Conservation (phyloP, 257 asterid species). For the Primulina tabacum region DNA sequence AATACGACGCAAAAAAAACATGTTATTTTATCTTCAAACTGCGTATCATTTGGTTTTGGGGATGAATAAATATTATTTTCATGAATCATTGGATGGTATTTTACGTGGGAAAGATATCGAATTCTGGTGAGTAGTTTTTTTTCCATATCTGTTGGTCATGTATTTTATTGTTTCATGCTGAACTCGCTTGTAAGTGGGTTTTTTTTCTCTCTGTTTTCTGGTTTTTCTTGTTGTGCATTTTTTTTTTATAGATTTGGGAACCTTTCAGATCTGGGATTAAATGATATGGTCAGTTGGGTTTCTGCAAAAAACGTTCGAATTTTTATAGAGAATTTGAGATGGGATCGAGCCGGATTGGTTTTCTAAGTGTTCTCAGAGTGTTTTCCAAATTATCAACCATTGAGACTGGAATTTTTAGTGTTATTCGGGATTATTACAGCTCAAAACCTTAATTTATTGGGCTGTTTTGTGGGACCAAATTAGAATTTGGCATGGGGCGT, state of each 20-base stretch:
- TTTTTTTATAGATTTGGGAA: constrained; percentile 28
- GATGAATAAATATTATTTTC: no score
- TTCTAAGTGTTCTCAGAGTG: constrained; percentile 10
- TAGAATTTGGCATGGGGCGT: constrained; percentile 51
- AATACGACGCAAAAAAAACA: no score
- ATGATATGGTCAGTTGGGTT: constrained; percentile 25
- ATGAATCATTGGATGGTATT: no score
- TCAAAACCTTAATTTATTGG: constrained; percentile 20
- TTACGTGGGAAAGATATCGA: background rate
- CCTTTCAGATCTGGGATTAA: constrained; percentile 64
- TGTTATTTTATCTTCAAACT: no score
- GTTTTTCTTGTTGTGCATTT: constrained; percentile 31
- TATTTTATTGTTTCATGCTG: constrained; percentile 18
- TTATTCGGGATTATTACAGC: constrained; percentile 6
- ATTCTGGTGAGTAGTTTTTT: constrained; percentile 47
- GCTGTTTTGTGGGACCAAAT: constrained; percentile 22
- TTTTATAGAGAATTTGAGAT: constrained; percentile 1
- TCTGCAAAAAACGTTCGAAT: constrained; percentile 21
- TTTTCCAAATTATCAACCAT: constrained; percentile 28
- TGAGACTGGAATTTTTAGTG: constrained; percentile 18
- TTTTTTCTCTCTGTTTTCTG: background rate
- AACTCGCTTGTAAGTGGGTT: constrained; percentile 19
- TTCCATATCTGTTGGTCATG: constrained; percentile 5
- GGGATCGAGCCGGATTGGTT: constrained; percentile 30
- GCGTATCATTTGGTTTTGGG: no score